A percentile compares a stretch with the other conserved stretches of the same genome.
phyloP scores from a whole-genome alignment of 1,284 basidiomycete genomes.

The Apiotrichum laibachii region DNA sequence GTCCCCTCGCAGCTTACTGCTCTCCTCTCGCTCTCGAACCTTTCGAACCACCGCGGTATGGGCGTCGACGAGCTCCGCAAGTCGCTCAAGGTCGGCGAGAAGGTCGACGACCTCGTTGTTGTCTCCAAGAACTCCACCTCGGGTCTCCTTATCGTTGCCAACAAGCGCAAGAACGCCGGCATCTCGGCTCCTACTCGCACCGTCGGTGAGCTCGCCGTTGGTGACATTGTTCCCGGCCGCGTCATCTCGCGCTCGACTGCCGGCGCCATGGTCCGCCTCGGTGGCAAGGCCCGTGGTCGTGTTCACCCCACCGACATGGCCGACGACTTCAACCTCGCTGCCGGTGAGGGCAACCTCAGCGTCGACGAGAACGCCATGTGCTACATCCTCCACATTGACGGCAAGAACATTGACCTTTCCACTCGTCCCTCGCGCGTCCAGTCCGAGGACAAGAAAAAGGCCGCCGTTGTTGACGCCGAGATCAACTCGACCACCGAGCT shows the following conservation, averaged over 20 bases:
- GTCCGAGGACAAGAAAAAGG: constrained; percentile 40
- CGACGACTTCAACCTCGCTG: constrained; percentile 63
- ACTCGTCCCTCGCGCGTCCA: constrained; percentile 67
- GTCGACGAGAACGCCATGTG: constrained; percentile 68
- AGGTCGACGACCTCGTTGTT: constrained; percentile 74
- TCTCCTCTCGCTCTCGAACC: constrained; percentile 76
- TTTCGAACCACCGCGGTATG: constrained; percentile 75
- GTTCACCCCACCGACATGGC: constrained; percentile 75
- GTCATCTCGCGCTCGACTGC: constrained; percentile 64
- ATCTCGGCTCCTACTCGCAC: constrained; percentile 58
- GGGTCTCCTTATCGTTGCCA: constrained; percentile 78
- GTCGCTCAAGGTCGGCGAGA: constrained; percentile 67
- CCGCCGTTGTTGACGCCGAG: constrained; percentile 64
- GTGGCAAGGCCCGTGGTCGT: constrained; percentile 65
- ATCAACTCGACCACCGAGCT: constrained; percentile 66
- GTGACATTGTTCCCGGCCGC: constrained; percentile 73
- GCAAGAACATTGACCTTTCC: constrained; percentile 70
- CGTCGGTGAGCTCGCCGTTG: constrained; percentile 65
- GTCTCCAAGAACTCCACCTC: constrained; percentile 87
- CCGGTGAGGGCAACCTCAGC: constrained; percentile 59
- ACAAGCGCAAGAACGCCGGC: constrained; percentile 57
- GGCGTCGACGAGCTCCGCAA: constrained; percentile 68
- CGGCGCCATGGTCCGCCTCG: constrained; percentile 73
- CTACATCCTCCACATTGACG: constrained; percentile 66
- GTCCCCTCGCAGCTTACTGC: constrained; percentile 71